Evolutionary conservation across 179 eudicot species (phyloP).

Genomic region (Sideroxylon spinosum): DNA sequence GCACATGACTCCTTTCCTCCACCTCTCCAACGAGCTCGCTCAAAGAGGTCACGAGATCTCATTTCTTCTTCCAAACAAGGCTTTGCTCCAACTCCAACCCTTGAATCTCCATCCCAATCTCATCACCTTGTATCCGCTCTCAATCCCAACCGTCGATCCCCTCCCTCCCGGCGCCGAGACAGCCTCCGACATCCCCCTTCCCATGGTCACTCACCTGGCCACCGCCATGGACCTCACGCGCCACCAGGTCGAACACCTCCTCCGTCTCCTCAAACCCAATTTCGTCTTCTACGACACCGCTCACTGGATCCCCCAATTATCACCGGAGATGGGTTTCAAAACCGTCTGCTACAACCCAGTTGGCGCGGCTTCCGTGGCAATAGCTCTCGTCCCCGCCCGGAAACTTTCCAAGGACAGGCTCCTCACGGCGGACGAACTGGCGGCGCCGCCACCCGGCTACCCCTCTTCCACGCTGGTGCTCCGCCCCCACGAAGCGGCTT

Average conservation of each 20-base stretch:
- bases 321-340: constrained; percentile 39
- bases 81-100: constrained; percentile 26
- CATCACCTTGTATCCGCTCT: constrained; percentile 41
- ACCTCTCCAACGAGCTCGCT: constrained; percentile 64
- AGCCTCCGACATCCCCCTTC: constrained; percentile 64
- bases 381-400: constrained; percentile 50
- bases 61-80: constrained; percentile 47
- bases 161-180: constrained; percentile 60
- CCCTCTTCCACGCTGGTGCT: constrained; percentile 51
- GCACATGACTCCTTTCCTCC: constrained; percentile 72
- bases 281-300: constrained; percentile 59
- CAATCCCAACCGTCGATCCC: constrained; percentile 38
- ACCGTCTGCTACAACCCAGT: constrained; percentile 55
- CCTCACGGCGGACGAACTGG: constrained; percentile 34
- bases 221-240: constrained; percentile 57
- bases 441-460: constrained; percentile 52
- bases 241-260: constrained; percentile 28
- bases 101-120: constrained; percentile 38
- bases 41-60: constrained; percentile 52
- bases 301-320: constrained; percentile 54
- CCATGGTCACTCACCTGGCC: constrained; percentile 39
- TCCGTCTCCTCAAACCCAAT: constrained; percentile 32
- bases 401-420: constrained; percentile 21
- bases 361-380: constrained; percentile 49
- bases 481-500: constrained; percentile 38